phyloP scores from a whole-genome alignment of 2,329 filamentous ascomycete species.

The Leptodontidium sp. region DNA sequence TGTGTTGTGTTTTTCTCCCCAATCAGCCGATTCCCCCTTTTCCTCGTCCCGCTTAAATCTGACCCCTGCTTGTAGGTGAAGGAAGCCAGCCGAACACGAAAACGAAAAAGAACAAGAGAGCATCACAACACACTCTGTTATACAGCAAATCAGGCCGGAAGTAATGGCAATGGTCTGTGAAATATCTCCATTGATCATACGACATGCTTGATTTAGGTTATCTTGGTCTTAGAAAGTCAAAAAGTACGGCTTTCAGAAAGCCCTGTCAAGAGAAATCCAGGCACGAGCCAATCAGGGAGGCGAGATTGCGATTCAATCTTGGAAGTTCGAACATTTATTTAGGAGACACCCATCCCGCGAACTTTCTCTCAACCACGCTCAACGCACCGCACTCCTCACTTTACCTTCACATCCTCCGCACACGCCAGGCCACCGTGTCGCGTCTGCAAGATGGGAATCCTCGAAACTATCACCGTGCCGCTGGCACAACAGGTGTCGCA shows the following conservation, averaged over 20 bases:
- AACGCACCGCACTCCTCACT: slow-evolving; percentile 8
- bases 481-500: slow-evolving; percentile 43
- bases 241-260: neutral
- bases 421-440: slow-evolving; percentile 7
- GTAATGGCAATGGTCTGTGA: slow-evolving; percentile 16
- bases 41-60: neutral
- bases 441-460: slow-evolving; percentile 42
- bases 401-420: slow-evolving; percentile 8
- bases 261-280: slow-evolving; percentile 13
- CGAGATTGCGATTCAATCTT: neutral
- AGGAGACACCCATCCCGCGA: slow-evolving; percentile 14
- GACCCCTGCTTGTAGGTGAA: neutral
- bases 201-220: neutral
- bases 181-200: slow-evolving; percentile 23
- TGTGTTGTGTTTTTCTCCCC: neutral
- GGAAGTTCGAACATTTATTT: slow-evolving; percentile 8
- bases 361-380: slow-evolving; percentile 3
- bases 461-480: slow-evolving; percentile 42
- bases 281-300: slow-evolving; percentile 33
- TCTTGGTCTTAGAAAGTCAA: neutral
- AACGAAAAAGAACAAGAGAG: slow-evolving; percentile 19
- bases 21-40: slow-evolving; percentile 2
- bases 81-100: slow-evolving; percentile 19
- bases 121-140: neutral
- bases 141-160: slow-evolving; percentile 15